phyloP scores from a whole-genome alignment of 164 flowering plant genomes.

The Tinospora cordifolia region DNA sequence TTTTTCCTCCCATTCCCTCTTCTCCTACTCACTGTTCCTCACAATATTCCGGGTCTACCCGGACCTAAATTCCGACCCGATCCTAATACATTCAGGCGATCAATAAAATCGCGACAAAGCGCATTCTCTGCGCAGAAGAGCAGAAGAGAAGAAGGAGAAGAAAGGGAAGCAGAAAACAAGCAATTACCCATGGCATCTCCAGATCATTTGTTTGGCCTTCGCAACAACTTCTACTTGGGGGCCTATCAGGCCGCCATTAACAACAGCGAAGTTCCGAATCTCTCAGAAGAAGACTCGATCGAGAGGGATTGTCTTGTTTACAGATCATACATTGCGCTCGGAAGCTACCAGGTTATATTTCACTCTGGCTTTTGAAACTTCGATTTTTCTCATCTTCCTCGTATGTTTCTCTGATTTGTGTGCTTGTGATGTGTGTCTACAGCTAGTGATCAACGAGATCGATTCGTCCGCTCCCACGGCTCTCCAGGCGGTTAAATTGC shows the following conservation, averaged over 20 bases:
- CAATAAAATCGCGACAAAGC: too few relatives aligned
- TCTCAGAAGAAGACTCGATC: slow-evolving; percentile 67
- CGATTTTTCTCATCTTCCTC: background rate
- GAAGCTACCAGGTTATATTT: slow-evolving; percentile 52
- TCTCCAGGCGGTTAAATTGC: slow-evolving; percentile 90
- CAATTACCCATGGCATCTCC: slow-evolving; percentile 36
- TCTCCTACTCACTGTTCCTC: too few relatives aligned
- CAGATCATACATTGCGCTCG: slow-evolving; percentile 91
- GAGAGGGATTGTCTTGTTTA: slow-evolving; percentile 78
- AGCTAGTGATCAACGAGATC: slow-evolving; percentile 85
- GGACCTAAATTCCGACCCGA: too few relatives aligned
- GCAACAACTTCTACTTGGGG: slow-evolving; percentile 88
- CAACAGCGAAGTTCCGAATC: slow-evolving; percentile 76
- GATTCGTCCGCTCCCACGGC: slow-evolving; percentile 75
- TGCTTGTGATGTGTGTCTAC: slow-evolving; percentile 8
- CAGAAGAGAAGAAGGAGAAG: background rate
- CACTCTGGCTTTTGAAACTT: background rate
- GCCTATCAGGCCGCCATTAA: slow-evolving; percentile 93
- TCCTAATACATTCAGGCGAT: too few relatives aligned
- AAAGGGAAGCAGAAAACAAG: background rate
- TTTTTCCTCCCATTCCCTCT: too few relatives aligned
- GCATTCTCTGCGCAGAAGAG: background rate
- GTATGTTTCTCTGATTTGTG: background rate
- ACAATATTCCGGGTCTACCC: too few relatives aligned
- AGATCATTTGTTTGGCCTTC: slow-evolving; percentile 67